Conservation (phyloP, 208 protist species). For the Acanthamoeba culbertsoni region DNA sequence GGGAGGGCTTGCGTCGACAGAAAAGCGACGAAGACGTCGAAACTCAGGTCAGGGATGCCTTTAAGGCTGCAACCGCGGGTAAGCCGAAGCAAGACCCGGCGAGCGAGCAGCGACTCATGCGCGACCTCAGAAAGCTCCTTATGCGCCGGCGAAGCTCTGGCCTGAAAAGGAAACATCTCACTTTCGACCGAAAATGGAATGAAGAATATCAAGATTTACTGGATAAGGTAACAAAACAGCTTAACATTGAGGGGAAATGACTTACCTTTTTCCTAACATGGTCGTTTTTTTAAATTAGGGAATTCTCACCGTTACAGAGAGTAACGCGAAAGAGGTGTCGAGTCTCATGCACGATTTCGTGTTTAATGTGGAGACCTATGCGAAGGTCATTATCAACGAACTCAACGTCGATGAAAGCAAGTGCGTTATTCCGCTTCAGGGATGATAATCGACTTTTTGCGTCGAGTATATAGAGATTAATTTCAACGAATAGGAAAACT, state of each 20-base stretch:
- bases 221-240: background rate
- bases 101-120: background rate
- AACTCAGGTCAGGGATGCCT: background rate
- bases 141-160: background rate
- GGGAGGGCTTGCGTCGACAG: background rate
- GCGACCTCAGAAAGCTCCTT: background rate
- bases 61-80: background rate
- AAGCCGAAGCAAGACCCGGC: background rate
- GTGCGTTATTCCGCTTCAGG: background rate
- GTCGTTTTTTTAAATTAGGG: background rate
- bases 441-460: background rate
- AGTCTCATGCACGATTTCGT: slow-evolving; percentile 42
- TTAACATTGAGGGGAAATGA: background rate
- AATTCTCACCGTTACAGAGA: background rate
- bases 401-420: background rate
- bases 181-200: background rate
- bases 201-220: background rate
- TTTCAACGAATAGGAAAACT: background rate
- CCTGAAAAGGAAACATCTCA: background rate
- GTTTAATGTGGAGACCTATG: slow-evolving; percentile 38
- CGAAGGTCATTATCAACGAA: slow-evolving; percentile 34
- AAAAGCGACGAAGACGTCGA: background rate
- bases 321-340: background rate
- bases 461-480: background rate
- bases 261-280: background rate